phyloP scores from a whole-genome alignment of 2,329 filamentous ascomycete genomes.

The Penicillium sp. region DNA sequence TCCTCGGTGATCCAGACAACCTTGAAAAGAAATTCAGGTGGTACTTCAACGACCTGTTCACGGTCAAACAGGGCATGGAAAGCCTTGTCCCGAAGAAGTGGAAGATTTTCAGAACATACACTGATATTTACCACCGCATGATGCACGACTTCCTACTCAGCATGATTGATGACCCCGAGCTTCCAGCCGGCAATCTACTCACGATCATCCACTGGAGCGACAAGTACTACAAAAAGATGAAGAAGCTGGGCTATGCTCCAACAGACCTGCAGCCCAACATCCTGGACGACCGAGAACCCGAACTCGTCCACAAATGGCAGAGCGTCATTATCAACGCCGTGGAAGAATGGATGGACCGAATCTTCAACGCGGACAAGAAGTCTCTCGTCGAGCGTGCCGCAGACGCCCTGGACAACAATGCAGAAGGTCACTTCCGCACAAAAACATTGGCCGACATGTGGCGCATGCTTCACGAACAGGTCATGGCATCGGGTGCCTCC shows the following conservation, averaged over 20 bases:
- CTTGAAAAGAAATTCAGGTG: constrained; percentile 88
- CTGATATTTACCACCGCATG: constrained; percentile 83
- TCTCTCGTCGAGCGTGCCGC: constrained; percentile 77
- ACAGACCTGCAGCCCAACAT: constrained; percentile 81
- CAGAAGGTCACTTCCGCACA: constrained; percentile 88
- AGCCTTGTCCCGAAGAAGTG: constrained; percentile 92
- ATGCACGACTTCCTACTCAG: constrained; percentile 93
- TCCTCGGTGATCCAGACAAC: constrained; percentile 77
- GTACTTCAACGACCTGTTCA: constrained; percentile 98
- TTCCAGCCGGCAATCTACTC: constrained; percentile 84
- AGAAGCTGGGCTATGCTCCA: constrained; percentile 76
- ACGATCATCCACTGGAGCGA: constrained; percentile 94
- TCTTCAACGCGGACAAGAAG: constrained; percentile 77
- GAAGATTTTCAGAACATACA: constrained; percentile 91
- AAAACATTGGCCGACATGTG: constrained; percentile 92
- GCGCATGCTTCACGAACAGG: constrained; percentile 94
- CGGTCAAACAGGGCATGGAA: constrained; percentile 89
- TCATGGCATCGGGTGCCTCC: constrained; percentile 80
- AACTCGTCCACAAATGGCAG: constrained; percentile 90
- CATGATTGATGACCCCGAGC: constrained; percentile 79
- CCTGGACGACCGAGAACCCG: constrained; percentile 84
- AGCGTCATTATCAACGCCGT: constrained; percentile 93
- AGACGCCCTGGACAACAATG: constrained; percentile 81
- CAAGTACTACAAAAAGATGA: constrained; percentile 96
- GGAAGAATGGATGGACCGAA: constrained; percentile 96